Evolutionary conservation across 768 basidiomycete genomes (phyloP).

Genomic region (Naganishia friedmannii): DNA sequence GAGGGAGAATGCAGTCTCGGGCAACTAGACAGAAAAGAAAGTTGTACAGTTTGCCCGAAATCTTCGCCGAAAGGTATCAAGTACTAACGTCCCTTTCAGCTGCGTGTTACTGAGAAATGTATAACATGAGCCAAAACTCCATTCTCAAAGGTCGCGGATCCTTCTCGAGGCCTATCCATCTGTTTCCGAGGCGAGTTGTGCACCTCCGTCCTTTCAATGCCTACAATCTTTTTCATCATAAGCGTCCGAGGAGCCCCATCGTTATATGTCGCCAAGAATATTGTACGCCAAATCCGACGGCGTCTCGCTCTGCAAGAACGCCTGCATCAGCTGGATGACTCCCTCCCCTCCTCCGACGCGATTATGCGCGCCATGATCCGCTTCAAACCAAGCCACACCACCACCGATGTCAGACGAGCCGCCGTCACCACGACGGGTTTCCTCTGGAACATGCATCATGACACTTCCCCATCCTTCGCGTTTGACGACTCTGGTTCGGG

Average conservation of each 20-base stretch:
- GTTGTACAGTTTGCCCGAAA: no score
- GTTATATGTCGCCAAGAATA: not conserved
- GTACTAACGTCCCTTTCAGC: no score
- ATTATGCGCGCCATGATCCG: constrained; percentile 44
- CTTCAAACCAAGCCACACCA: constrained; percentile 44
- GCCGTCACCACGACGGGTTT: not conserved
- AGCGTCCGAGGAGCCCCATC: not conserved
- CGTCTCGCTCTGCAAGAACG: constrained; percentile 13
- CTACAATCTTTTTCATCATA: not conserved
- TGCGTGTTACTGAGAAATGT: no score
- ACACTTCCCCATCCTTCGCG: constrained; percentile 41
- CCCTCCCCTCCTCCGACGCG: constrained; percentile 44
- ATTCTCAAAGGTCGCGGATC: no score
- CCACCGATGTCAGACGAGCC: not conserved
- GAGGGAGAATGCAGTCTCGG: no score
- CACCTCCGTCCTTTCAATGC: not conserved
- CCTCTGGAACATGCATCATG: constrained; percentile 8
- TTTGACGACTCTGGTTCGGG: not conserved
- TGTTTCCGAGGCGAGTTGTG: not conserved
- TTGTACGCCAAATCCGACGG: not conserved
- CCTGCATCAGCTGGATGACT: constrained; percentile 42
- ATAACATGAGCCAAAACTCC: no score
- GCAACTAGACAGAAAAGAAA: no score
- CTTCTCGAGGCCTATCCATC: no score
- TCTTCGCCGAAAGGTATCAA: no score